Percentiles rank a stretch among this genome's conserved stretches.
Evolutionary conservation across 2,329 filamentous ascomycete genomes (phyloP).

Genomic region (Capronia epimyces): DNA sequence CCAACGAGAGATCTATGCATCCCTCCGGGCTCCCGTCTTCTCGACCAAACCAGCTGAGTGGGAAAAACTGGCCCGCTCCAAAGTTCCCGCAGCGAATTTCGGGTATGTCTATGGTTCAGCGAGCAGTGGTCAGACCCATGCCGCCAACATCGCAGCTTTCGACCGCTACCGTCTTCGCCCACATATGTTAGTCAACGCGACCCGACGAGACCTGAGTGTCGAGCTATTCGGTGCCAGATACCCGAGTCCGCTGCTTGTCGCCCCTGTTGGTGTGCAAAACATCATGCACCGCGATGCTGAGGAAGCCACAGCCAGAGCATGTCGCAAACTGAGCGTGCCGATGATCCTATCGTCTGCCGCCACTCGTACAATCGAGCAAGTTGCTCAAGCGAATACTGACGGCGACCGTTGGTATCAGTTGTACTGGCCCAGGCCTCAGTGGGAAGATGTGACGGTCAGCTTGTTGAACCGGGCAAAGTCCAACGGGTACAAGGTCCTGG

Average conservation of each 20-base stretch:
- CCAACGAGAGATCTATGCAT: constrained; percentile 27
- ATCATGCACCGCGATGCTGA: constrained; percentile 63
- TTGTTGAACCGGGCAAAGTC: constrained; percentile 56
- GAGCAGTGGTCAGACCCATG: constrained; percentile 33
- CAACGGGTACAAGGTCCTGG: constrained; percentile 58
- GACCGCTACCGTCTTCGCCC: constrained; percentile 31
- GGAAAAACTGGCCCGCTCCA: constrained; percentile 48
- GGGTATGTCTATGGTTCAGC: constrained; percentile 57
- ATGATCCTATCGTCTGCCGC: constrained; percentile 63
- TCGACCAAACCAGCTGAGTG: constrained; percentile 54
- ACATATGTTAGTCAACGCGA: constrained; percentile 34
- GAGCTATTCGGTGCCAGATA: constrained; percentile 48
- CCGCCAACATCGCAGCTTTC: constrained; percentile 33
- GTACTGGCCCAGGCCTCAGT: constrained; percentile 58
- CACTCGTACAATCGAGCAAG: constrained; percentile 58
- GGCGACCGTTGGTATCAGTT: constrained; percentile 64
- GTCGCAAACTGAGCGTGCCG: constrained; percentile 54
- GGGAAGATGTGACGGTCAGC: constrained; percentile 59
- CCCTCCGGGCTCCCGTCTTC: constrained; percentile 40
- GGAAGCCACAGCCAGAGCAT: constrained; percentile 56
- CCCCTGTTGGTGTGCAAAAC: constrained; percentile 63
- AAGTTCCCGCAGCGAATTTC: constrained; percentile 48
- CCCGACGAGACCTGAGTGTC: constrained; percentile 43
- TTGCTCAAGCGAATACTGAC: constrained; percentile 52
- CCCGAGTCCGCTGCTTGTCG: constrained; percentile 53